phyloP scores from a whole-genome alignment of 768 basidiomycete species.

The Xerocomellus amylosporus region DNA sequence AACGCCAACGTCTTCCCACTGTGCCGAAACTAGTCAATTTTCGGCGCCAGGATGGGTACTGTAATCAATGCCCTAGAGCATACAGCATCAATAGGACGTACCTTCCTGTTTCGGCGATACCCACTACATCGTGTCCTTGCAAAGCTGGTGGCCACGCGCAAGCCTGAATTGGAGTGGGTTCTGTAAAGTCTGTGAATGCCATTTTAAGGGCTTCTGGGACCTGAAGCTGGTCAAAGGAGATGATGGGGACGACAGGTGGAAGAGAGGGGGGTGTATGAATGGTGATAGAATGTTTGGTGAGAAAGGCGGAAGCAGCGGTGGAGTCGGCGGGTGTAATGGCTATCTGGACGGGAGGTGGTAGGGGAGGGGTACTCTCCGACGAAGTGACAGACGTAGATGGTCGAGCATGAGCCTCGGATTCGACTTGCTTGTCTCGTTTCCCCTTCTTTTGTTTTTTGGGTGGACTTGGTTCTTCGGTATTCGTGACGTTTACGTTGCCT shows the following conservation, averaged over 20 bases:
- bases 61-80: neutral
- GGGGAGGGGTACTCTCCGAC: conserved; percentile 16
- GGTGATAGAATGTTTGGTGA: conserved; percentile 69
- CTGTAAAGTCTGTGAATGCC: conserved; percentile 70
- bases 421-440: conserved; percentile 16
- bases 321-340: conserved; percentile 8
- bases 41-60: neutral
- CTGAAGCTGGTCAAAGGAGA: conserved; percentile 70
- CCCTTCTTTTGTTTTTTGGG: conserved; percentile 29
- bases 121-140: conserved; percentile 81
- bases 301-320: conserved; percentile 57
- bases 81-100: conserved; percentile 24
- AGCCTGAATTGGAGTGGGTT: conserved; percentile 94
- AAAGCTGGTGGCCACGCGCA: conserved; percentile 92
- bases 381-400: neutral
- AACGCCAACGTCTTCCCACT: conserved; percentile 97
- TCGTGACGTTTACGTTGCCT: neutral
- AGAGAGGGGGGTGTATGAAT: conserved; percentile 54
- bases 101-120: conserved; percentile 96
- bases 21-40: conserved; percentile 5
- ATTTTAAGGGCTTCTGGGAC: conserved; percentile 60
- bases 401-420: neutral
- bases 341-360: conserved; percentile 12
- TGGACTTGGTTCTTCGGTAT: conserved; percentile 7
- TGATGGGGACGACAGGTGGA: conserved; percentile 56